Percentiles rank a stretch among this genome's conserved stretches.
Evolutionary conservation across 2,329 filamentous ascomycete species (phyloP).

Genomic region (Tolypocladium ovalisporum): DNA sequence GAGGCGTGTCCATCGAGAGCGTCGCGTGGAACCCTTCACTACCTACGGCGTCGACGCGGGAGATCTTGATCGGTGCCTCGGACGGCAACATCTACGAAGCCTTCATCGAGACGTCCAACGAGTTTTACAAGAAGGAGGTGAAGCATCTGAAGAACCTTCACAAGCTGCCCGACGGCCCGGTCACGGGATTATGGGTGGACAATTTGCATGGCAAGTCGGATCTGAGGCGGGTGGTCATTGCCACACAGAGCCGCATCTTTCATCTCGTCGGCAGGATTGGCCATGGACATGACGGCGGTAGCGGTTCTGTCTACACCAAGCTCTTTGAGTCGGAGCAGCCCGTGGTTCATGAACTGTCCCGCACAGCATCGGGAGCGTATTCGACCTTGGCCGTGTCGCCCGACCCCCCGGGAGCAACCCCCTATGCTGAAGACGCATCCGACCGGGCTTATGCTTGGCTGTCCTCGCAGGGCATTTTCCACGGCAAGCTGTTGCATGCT

Average conservation of each 20-base stretch:
- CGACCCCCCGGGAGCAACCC: constrained; percentile 46
- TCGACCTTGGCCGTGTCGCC: constrained; percentile 69
- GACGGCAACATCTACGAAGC: constrained; percentile 93
- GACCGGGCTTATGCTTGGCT: constrained; percentile 87
- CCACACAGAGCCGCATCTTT: constrained; percentile 66
- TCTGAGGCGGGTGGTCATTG: constrained; percentile 64
- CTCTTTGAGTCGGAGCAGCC: constrained; percentile 84
- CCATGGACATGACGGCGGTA: constrained; percentile 59
- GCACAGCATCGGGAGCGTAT: constrained; percentile 39
- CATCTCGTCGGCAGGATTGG: constrained; percentile 74
- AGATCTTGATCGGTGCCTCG: constrained; percentile 84
- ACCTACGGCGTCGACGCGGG: constrained; percentile 85
- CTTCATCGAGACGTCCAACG: constrained; percentile 86
- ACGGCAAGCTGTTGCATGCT: constrained; percentile 63
- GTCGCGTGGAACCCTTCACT: constrained; percentile 91
- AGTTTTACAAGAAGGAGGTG: constrained; percentile 93
- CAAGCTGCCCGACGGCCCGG: constrained; percentile 68
- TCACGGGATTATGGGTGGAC: constrained; percentile 82
- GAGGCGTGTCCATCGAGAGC: constrained; percentile 78
- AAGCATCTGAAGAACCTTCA: constrained; percentile 80
- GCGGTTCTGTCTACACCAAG: constrained; percentile 73
- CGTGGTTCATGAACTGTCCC: constrained; percentile 59
- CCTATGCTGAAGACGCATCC: constrained; percentile 47
- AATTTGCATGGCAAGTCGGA: constrained; percentile 57
- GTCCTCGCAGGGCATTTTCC: constrained; percentile 73